A percentile compares a stretch with the other conserved stretches of the same genome.
Conservation (phyloP, 108 stramenopile genomes). For the Aurantiochytrium sp. region DNA sequence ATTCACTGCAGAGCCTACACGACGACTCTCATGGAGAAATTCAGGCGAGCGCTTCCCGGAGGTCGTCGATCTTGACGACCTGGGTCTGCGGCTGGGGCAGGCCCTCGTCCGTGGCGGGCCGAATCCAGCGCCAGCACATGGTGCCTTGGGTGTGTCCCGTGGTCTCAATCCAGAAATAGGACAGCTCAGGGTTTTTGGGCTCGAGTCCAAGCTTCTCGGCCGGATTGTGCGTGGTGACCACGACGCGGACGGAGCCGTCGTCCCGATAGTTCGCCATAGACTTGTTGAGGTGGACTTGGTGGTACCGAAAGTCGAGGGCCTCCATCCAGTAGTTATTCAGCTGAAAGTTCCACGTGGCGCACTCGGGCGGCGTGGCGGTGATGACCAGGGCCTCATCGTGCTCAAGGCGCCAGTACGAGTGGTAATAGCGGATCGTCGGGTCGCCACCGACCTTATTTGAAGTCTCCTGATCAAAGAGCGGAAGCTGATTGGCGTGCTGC, state of each 20-base stretch:
- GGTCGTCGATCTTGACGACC: neutral
- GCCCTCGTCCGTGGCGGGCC: neutral
- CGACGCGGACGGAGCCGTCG: neutral
- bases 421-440: neutral
- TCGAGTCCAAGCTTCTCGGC: neutral
- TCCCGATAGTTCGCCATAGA: neutral
- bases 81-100: neutral
- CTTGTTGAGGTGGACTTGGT: neutral
- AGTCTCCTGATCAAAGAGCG: neutral
- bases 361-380: neutral
- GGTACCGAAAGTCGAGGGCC: neutral
- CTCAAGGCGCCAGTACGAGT: conserved; percentile 10
- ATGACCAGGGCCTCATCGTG: conserved; percentile 1
- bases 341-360: conserved; percentile 3
- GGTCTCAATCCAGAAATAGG: conserved; percentile 18
- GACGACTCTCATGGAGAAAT: neutral
- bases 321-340: conserved; percentile 25
- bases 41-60: neutral
- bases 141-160: neutral
- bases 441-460: conserved; percentile 10
- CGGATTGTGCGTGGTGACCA: neutral
- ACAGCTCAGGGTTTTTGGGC: neutral
- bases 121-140: neutral
- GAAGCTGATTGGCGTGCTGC: neutral
- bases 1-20: no score